Percentiles rank a stretch among this genome's conserved stretches.
phyloP scores from a whole-genome alignment of 768 basidiomycete species.

The Xerocomus spinulosus region DNA sequence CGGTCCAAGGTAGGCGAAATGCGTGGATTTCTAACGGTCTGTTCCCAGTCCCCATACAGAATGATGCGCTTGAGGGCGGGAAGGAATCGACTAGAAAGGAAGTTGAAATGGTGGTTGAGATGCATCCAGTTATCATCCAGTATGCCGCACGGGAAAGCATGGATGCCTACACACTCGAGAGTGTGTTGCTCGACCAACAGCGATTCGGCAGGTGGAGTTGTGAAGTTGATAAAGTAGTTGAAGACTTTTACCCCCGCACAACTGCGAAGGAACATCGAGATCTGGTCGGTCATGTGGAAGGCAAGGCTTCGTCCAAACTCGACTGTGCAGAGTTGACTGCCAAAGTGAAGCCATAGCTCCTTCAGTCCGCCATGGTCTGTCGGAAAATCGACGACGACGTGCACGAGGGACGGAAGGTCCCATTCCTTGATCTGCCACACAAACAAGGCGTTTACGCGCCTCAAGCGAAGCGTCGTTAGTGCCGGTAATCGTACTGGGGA shows the following conservation, averaged over 20 bases:
- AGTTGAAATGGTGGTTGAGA: slow-evolving; percentile 40
- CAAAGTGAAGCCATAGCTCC: slow-evolving; percentile 47
- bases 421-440: slow-evolving; percentile 46
- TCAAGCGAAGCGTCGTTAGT: slow-evolving; percentile 52
- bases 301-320: slow-evolving; percentile 56
- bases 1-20: slow-evolving; percentile 32
- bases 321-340: slow-evolving; percentile 46
- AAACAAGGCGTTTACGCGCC: slow-evolving; percentile 45
- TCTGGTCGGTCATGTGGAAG: slow-evolving; percentile 47
- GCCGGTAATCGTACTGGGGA: slow-evolving; percentile 37
- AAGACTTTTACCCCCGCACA: slow-evolving; percentile 47
- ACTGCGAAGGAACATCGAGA: slow-evolving; percentile 41
- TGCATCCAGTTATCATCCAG: slow-evolving; percentile 33
- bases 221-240: slow-evolving; percentile 55
- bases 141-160: slow-evolving; percentile 44
- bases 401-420: slow-evolving; percentile 49
- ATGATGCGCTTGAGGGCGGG: slow-evolving; percentile 43
- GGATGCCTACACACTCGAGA: slow-evolving; percentile 47
- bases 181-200: slow-evolving; percentile 25
- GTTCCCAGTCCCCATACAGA: slow-evolving; percentile 53
- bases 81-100: slow-evolving; percentile 38
- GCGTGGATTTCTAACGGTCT: slow-evolving; percentile 34
- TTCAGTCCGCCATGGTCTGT: slow-evolving; percentile 35
- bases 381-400: slow-evolving; percentile 50
- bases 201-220: slow-evolving; percentile 22